Conservation (phyloP, 306 rosid genomes). For the Medicago arabica region DNA sequence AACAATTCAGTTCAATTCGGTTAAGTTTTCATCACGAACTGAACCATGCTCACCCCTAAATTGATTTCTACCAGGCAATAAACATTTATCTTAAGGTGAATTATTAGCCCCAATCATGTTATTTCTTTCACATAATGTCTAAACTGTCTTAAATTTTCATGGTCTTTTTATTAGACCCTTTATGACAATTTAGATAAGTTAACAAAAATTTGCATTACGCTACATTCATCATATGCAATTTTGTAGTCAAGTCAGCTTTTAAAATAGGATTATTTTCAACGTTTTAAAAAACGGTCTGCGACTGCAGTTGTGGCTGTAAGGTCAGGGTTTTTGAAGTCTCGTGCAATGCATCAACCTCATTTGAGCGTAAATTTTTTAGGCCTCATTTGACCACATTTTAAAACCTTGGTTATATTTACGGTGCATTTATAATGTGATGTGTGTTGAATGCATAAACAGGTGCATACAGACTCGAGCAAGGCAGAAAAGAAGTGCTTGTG, state of each 20-base stretch:
- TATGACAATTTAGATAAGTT: no score
- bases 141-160: background rate
- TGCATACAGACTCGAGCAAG: slow-evolving; percentile 71
- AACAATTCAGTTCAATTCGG: no score
- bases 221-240: background rate
- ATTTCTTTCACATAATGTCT: background rate
- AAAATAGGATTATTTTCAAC: background rate
- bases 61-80: no score
- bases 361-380: background rate
- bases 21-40: no score
- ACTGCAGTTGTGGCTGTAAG: background rate
- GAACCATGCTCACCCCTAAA: no score
- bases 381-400: background rate
- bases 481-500: slow-evolving; percentile 75
- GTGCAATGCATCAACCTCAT: background rate
- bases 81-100: slow-evolving; percentile 88
- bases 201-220: background rate
- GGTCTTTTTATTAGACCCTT: no score
- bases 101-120: slow-evolving; percentile 4
- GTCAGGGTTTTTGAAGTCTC: background rate
- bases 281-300: background rate
- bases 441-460: slow-evolving; percentile 54
- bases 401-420: background rate
- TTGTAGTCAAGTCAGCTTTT: background rate
- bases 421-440: background rate